Evolutionary conservation across 225 moss, liverwort and hornwort genomes (phyloP).

Genomic region (Bryoerythrophyllum caledonicum): DNA sequence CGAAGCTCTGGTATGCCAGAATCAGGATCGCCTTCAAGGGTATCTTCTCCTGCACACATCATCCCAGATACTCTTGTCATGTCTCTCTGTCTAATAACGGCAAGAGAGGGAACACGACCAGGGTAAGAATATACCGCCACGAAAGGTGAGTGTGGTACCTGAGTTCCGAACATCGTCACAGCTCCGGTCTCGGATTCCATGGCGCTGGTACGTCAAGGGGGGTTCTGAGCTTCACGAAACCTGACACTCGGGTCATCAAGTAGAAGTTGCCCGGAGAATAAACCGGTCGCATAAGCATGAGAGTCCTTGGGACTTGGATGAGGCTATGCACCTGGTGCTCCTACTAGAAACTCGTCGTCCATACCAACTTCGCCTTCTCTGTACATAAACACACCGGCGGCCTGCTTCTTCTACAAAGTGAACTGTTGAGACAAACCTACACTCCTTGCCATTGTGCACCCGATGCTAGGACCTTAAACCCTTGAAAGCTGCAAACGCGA

Average conservation of each 20-base stretch:
- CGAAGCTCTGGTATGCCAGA: constrained; percentile 91
- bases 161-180: constrained; percentile 5
- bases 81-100: constrained; percentile 13
- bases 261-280: constrained; percentile 13
- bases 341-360: constrained; percentile 11
- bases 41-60: constrained; percentile 32
- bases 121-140: constrained; percentile 1
- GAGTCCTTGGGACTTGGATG: neutral
- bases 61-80: neutral
- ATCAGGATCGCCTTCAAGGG: constrained; percentile 45
- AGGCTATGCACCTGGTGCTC: too few species aligned
- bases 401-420: neutral
- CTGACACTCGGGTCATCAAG: constrained; percentile 13
- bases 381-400: neutral
- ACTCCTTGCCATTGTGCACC: neutral
- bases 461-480: constrained; percentile 6
- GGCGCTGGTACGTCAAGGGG: neutral
- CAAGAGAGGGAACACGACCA: neutral
- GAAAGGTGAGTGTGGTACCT: constrained; percentile 20
- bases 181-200: constrained; percentile 43
- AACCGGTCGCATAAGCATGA: constrained; percentile 15
- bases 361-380: constrained; percentile 5
- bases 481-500: neutral
- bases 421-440: too few species aligned
- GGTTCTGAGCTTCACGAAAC: neutral